phyloP scores from a whole-genome alignment of 2,329 filamentous ascomycete genomes.

The Colletotrichum liriopes region DNA sequence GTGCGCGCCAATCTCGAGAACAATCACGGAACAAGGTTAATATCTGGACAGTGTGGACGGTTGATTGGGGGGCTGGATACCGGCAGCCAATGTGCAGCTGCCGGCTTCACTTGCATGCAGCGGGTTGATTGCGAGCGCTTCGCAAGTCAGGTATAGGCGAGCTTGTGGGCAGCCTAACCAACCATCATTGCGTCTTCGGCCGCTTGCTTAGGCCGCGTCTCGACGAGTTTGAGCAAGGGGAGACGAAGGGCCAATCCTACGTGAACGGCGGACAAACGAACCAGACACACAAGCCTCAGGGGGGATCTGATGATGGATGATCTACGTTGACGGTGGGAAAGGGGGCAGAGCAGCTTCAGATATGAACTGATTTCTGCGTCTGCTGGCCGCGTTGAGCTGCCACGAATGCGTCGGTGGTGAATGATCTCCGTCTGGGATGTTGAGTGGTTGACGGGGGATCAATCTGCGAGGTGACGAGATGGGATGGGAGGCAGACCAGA shows the following conservation, averaged over 20 bases:
- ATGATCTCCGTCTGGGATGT: conserved; percentile 36
- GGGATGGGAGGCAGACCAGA: conserved; percentile 28
- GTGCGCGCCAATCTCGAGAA: background rate
- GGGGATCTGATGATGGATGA: conserved; percentile 15
- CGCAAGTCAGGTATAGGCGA: conserved; percentile 1
- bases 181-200: background rate
- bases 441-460: conserved; percentile 16
- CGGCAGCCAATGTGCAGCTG: background rate
- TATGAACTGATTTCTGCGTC: conserved; percentile 42
- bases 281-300: background rate
- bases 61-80: background rate
- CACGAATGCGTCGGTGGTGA: conserved; percentile 19
- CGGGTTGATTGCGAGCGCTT: conserved; percentile 6
- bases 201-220: conserved; percentile 11
- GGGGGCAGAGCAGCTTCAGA: conserved; percentile 36
- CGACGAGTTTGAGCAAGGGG: conserved; percentile 15
- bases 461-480: conserved; percentile 20
- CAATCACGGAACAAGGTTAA: background rate
- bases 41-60: background rate
- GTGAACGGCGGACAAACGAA: background rate
- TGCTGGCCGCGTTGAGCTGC: conserved; percentile 15
- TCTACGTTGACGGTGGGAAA: conserved; percentile 8
- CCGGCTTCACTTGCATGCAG: conserved; percentile 33
- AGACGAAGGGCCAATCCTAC: background rate
- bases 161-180: conserved; percentile 3